These are phyloP conservation scores for Zizania palustris DNA, from an alignment of 202 grass and related monocot genomes.

Conservation along the genomic window DNA sequence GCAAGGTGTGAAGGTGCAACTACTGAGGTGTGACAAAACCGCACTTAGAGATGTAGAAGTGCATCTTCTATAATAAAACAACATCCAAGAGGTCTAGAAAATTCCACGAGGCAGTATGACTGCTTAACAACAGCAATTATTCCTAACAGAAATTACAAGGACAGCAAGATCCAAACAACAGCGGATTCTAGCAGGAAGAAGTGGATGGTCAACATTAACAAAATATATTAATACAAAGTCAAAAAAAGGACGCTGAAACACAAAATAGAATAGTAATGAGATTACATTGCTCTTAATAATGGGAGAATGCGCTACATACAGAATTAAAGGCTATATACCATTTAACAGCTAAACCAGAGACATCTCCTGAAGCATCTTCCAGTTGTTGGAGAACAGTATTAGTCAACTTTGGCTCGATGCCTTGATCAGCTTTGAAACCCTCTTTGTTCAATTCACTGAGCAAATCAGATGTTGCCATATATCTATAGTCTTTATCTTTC, in stretches of 20 bases:
- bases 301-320: not conserved
- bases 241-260: no score
- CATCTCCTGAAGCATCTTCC: slow-evolving; percentile 96
- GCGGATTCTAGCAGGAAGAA: not conserved
- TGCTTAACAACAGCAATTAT: not conserved
- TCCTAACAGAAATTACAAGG: not conserved
- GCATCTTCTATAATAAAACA: not conserved
- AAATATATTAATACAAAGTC: no score
- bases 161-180: not conserved
- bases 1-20: slow-evolving; percentile 7
- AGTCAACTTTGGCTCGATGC: slow-evolving; percentile 77
- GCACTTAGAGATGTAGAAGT: not conserved
- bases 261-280: not conserved
- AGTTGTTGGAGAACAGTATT: slow-evolving; percentile 92
- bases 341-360: slow-evolving; percentile 99
- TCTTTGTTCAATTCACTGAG: slow-evolving; percentile 90
- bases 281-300: not conserved
- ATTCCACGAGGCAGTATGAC: not conserved
- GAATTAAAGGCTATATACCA: slow-evolving; percentile 54
- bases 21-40: not conserved
- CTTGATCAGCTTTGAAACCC: slow-evolving; percentile 78
- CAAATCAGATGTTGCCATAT: slow-evolving; percentile 99
- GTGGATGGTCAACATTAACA: not conserved
- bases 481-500: slow-evolving; percentile 99
- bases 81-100: not conserved